Base-by-base conservation (phyloP, 2,329 filamentous ascomycete species). In the Alternaria solani region DNA sequence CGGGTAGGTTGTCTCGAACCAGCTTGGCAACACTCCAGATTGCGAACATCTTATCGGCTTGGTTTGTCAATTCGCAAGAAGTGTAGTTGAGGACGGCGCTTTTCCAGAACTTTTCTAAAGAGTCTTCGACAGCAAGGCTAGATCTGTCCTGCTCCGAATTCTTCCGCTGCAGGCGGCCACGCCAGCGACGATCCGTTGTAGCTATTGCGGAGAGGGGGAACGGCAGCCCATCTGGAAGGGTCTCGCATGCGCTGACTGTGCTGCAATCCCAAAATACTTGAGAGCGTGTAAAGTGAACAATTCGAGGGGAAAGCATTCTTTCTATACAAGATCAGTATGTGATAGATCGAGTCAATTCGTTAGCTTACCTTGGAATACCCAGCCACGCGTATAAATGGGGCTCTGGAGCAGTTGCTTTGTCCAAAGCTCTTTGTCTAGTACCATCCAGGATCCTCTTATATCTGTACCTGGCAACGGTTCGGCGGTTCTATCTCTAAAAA, bases 1-100 rank as follows among this genome's bases (percentile, higher is more conserved):
- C 67, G 1, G 23, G 32, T 18, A 67, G 49, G 2, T 30, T 51
- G 34, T 75, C 72, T 0, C 70, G 62, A 14, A 74, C 46, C n/a
- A 70, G 43, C 34, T 73, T 75, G 2, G 55, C 64, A 6, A 73
- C 59, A 41, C 70, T 63, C 70, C 67, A 74, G 16, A 73, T 61
- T 6, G 71, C 71, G 0, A 69, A 26, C 0, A 53, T 43, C 43
- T 73, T 73, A 38, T 74, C 70, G 2, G 16, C 18, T 28, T 64
- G 66, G 3, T 63, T 64, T 0, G 68, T 72, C 11, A 74, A 61
- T 11, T 67, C 46, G 25, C 66, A 65, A 5, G 38, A 36, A 4
- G 71, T 73, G 28, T 74, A 74, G 25, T 57, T 63, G 9, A 51
- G 42, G 1, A 73, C 64, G 0, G 71, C 65, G 1, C 57, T 36